phyloP scores from a whole-genome alignment of 176 grass and related monocot species.

The Urochloa ruziziensis region DNA sequence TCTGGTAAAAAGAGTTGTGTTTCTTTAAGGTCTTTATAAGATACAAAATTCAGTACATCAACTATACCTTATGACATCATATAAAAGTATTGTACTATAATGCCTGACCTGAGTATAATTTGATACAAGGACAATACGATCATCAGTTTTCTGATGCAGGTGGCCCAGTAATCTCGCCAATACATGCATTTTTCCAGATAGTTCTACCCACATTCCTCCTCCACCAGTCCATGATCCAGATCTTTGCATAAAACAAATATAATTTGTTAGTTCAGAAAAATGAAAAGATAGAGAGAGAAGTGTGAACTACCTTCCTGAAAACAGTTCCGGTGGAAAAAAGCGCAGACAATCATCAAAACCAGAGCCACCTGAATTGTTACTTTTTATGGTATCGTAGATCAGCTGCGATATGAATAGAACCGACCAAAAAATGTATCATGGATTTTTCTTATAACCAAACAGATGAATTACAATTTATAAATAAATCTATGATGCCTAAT shows the following conservation, averaged over 20 bases:
- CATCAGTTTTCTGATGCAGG: constrained; percentile 83
- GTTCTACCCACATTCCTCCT: constrained; percentile 91
- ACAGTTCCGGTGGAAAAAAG: constrained; percentile 86
- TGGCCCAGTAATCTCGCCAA: constrained; percentile 84
- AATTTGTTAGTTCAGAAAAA: not conserved
- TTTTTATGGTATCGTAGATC: constrained; percentile 94
- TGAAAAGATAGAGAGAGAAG: constrained; percentile 26
- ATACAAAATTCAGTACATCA: not conserved
- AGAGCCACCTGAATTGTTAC: constrained; percentile 62
- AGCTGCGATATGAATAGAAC: constrained; percentile 54
- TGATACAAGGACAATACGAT: constrained; percentile 97
- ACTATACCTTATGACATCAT: not conserved
- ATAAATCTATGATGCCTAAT: not conserved
- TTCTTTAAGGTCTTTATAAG: not conserved
- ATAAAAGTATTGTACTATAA: constrained; percentile 18
- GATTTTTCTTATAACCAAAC: not conserved
- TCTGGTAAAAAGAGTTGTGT: not conserved
- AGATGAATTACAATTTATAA: not conserved
- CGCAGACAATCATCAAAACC: constrained; percentile 79
- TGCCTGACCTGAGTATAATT: constrained; percentile 90
- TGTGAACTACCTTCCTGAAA: constrained; percentile 78
- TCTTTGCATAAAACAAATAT: constrained; percentile 53
- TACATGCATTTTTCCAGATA: constrained; percentile 99
- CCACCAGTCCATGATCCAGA: constrained; percentile 96
- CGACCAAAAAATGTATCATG: constrained; percentile 12